Conservation (phyloP, 305 asterid genomes). For the Rubia balearica region DNA sequence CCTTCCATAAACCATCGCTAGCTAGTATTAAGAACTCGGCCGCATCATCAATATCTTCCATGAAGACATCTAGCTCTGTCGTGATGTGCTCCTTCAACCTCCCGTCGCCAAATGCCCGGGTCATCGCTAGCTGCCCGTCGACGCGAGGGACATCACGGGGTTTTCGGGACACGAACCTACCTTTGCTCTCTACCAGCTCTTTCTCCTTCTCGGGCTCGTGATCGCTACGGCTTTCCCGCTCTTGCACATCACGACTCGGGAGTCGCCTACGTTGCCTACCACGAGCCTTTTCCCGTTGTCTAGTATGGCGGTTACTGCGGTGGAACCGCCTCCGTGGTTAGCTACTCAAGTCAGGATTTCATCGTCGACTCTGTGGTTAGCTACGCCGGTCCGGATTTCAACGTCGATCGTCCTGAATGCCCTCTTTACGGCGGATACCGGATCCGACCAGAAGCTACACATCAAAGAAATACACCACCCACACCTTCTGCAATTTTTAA, state of each 20-base stretch:
- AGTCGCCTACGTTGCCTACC: conserved; percentile 49
- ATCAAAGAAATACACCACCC: neutral
- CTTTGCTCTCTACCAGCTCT: conserved; percentile 33
- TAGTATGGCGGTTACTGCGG: conserved; percentile 42
- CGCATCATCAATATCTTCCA: conserved; percentile 20
- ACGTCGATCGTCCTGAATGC: conserved; percentile 30
- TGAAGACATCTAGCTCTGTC: conserved; percentile 26
- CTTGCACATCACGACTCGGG: conserved; percentile 31
- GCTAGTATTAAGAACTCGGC: conserved; percentile 32
- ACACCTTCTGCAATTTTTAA: too few relatives aligned
- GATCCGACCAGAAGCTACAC: conserved; percentile 30
- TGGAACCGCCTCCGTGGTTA: conserved; percentile 31
- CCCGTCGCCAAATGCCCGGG: conserved; percentile 54
- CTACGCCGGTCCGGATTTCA: conserved; percentile 25
- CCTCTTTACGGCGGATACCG: conserved; percentile 26
- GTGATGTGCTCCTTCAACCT: conserved; percentile 42
- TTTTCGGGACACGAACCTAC: conserved; percentile 32
- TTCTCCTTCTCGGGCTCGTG: conserved; percentile 39
- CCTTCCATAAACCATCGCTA: conserved; percentile 61
- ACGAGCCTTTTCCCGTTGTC: conserved; percentile 29
- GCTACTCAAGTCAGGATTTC: too few relatives aligned
- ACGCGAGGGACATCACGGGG: conserved; percentile 39
- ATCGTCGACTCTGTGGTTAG: conserved; percentile 18
- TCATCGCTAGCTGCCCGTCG: conserved; percentile 47
- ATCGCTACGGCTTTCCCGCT: conserved; percentile 28